Evolutionary conservation across 106 monocot species (phyloP).

Genomic region (Gastrodia elata): DNA sequence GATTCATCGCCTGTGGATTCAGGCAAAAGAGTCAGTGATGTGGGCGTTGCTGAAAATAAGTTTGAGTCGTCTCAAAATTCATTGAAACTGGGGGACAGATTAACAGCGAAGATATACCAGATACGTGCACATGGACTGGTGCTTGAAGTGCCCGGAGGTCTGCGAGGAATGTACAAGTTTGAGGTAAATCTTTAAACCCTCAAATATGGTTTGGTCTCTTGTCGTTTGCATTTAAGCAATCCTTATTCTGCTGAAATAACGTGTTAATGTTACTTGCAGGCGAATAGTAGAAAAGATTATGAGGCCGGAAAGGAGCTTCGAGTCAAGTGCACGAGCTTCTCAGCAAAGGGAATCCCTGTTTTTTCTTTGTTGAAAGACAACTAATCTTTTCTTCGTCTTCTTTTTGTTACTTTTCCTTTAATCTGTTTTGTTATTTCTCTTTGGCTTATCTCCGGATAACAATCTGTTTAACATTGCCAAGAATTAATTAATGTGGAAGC

Average conservation of each 20-base stretch:
- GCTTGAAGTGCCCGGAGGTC: conserved; percentile 64
- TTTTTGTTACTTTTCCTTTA: too few species aligned
- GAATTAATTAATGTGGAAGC: too few species aligned
- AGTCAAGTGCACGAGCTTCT: conserved; percentile 37
- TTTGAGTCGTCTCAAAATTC: conserved; percentile 6
- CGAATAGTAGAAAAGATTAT: conserved; percentile 30
- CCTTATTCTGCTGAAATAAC: background rate
- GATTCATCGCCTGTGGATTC: background rate
- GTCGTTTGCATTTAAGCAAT: background rate
- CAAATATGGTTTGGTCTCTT: background rate
- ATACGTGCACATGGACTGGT: conserved; percentile 71
- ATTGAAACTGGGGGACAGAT: conserved; percentile 62
- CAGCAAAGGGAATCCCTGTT: conserved; percentile 36
- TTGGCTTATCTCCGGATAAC: too few species aligned
- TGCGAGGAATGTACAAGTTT: conserved; percentile 91
- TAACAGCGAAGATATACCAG: conserved; percentile 63
- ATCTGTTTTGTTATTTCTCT: too few species aligned
- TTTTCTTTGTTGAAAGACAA: conserved; percentile 27
- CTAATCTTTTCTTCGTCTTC: too few species aligned
- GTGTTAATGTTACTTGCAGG: conserved; percentile 12
- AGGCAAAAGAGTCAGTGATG: conserved; percentile 4
- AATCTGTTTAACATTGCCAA: too few species aligned
- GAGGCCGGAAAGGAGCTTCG: conserved; percentile 33
- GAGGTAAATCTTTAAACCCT: conserved; percentile 37
- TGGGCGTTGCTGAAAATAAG: background rate